These are phyloP conservation scores for Wallacemonas sp. DNA, from an alignment of 208 protist species.

Conservation along the genomic window DNA sequence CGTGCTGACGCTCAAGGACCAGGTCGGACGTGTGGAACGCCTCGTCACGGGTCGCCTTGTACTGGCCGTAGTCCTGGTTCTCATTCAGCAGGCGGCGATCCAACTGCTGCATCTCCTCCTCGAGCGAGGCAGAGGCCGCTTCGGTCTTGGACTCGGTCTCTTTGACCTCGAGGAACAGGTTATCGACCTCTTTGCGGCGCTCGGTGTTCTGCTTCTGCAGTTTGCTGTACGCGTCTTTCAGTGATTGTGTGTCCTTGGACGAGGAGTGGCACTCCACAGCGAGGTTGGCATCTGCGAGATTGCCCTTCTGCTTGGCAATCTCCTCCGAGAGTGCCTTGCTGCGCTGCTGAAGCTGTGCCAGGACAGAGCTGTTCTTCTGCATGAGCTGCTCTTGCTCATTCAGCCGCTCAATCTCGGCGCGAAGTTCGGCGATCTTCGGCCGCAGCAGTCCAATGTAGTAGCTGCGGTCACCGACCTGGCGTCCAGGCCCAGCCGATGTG, in stretches of 20 bases:
- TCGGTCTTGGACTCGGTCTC: conserved; percentile 74
- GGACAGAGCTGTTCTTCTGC: conserved; percentile 66
- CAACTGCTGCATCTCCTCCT: conserved; percentile 80
- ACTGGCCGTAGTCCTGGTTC: conserved; percentile 74
- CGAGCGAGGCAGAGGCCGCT: conserved; percentile 45
- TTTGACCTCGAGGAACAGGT: conserved; percentile 81
- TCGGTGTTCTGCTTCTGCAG: conserved; percentile 70
- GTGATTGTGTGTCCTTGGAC: conserved; percentile 53
- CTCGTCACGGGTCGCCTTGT: conserved; percentile 71
- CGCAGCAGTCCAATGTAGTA: conserved; percentile 90
- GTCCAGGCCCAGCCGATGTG: conserved; percentile 69
- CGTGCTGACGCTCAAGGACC: conserved; percentile 80
- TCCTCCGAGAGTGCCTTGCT: conserved; percentile 68
- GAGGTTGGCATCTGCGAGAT: conserved; percentile 82
- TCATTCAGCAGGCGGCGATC: conserved; percentile 70
- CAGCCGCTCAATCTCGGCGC: conserved; percentile 83
- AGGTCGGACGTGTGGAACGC: conserved; percentile 71
- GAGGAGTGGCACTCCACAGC: conserved; percentile 61
- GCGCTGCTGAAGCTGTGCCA: conserved; percentile 78
- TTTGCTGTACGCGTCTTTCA: conserved; percentile 69
- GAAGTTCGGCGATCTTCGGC: conserved; percentile 85
- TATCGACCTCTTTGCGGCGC: conserved; percentile 71
- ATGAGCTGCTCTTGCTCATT: conserved; percentile 86
- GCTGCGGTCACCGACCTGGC: conserved; percentile 88
- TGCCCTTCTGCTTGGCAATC: conserved; percentile 72